Evolutionary conservation across 257 asterid genomes (phyloP), one percentile per base, ranked within the genome.

Genomic region (Eucommia ulmoides): DNA sequence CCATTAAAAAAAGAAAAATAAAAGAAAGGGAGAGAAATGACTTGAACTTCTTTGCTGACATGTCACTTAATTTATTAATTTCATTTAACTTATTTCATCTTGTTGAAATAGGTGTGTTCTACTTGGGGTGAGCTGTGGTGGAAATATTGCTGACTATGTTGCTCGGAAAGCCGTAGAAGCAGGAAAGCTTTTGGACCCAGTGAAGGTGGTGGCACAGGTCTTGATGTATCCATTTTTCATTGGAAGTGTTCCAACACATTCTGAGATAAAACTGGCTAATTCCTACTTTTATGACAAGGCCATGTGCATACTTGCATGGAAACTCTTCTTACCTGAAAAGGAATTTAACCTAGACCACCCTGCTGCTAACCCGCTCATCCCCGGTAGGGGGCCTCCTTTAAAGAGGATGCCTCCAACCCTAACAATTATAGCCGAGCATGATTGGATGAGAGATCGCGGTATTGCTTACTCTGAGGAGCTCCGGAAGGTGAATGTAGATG

Each of bases 51-150:
- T 2, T 35, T 1, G 44, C n/a, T 2, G 1, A 35, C 11, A 10
- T 35, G 16, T 35, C 47, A 48, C 54, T 56, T 20, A 35, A 24
- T 54, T 55, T 41, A 56, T 51, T 21, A 47, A 42, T 58, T 19
- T 23, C 58, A 16, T 51, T 50, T 52, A 15, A 56, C 42, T 42
- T 26, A 19, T 49, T 42, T 42, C 18, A 22, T 64, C 50, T 0
- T 26, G 22, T 59, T 63, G 46, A 41, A 22, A 29, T 93, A 89
- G 98, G 60, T 89, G 94, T 59, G 94, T 89, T 24, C 92, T 85
- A 62, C 93, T 89, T 35, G 98, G 98, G 50, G 98, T 78, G 56
- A 85, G 98, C 55, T 89, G 93, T 47, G 98, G 98, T 24, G 98
- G 92, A 51, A 85, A 85, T 45, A 83, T 89, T 51, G 96, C 98